These are phyloP conservation scores for Paspalum vaginatum DNA, from an alignment of 176 grass and related monocot genomes.

Conservation along the genomic window DNA sequence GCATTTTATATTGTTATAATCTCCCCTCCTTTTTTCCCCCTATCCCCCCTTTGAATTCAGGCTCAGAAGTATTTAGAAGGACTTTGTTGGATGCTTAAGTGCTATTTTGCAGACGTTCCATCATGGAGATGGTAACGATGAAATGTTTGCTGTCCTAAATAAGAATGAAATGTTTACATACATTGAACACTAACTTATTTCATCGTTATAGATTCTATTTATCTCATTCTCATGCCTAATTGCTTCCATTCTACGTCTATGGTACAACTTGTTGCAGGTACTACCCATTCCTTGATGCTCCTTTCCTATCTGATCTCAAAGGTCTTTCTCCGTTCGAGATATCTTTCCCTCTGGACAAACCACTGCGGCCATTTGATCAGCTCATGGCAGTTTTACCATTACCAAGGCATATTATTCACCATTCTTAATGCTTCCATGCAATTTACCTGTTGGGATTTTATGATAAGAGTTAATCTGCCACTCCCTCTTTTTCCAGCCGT, in stretches of 20 bases:
- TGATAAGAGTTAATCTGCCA: not conserved
- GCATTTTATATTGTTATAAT: too few relatives aligned
- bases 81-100: conserved; percentile 60
- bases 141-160: too few relatives aligned
- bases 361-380: conserved; percentile 58
- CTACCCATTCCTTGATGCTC: conserved; percentile 56
- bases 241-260: too few relatives aligned
- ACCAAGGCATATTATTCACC: conserved; percentile 27
- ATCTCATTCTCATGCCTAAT: not conserved
- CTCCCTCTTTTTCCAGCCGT: conserved; percentile 38
- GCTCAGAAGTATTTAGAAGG: conserved; percentile 63
- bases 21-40: too few relatives aligned
- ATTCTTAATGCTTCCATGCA: too few relatives aligned
- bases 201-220: too few relatives aligned
- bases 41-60: too few relatives aligned
- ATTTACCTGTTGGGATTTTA: too few relatives aligned
- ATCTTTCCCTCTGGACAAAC: conserved; percentile 40
- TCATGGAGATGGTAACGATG: too few relatives aligned
- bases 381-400: too few relatives aligned
- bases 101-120: conserved; percentile 51
- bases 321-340: conserved; percentile 38
- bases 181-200: conserved; percentile 5
- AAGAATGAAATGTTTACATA: too few relatives aligned
- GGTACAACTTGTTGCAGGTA: too few relatives aligned
- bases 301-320: conserved; percentile 57